Conservation (phyloP, 164 flowering plant species). For the Protea cynaroides region DNA sequence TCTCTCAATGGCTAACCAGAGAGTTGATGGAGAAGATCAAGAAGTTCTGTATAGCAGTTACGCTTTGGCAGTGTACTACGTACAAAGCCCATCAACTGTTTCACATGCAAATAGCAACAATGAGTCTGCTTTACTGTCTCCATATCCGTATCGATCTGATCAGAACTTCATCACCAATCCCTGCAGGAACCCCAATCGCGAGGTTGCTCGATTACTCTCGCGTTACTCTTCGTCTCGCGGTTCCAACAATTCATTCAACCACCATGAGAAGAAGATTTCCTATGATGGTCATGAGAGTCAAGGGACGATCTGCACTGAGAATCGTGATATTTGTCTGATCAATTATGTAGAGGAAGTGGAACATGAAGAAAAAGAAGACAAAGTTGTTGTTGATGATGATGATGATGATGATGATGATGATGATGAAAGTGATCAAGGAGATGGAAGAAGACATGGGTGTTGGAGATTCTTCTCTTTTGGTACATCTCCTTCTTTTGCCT, state of each 20-base stretch:
- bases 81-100: conserved; percentile 73
- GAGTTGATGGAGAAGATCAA: conserved; percentile 34
- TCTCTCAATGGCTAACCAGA: conserved; percentile 6
- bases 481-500: conserved; percentile 34
- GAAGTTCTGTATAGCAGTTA: conserved; percentile 35
- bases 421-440: conserved; percentile 9
- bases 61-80: conserved; percentile 51
- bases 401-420: conserved; percentile 14
- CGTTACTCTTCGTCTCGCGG: conserved; percentile 70
- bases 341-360: conserved; percentile 8
- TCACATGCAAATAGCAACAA: conserved; percentile 39
- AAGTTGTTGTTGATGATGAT: no score
- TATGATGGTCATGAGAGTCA: conserved; percentile 23
- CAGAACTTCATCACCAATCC: conserved; percentile 7
- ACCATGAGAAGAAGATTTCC: conserved; percentile 30
- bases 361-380: conserved; percentile 8
- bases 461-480: conserved; percentile 39
- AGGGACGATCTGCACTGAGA: conserved; percentile 10
- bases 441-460: conserved; percentile 23
- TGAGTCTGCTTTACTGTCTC: conserved; percentile 19
- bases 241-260: conserved; percentile 41
- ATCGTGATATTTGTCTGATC: conserved; percentile 15
- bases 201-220: conserved; percentile 30
- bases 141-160: conserved; percentile 14
- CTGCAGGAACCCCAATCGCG: conserved; percentile 8